Base-by-base conservation (phyloP, 805 yeast genomes). In the Candida hungchunana region DNA sequence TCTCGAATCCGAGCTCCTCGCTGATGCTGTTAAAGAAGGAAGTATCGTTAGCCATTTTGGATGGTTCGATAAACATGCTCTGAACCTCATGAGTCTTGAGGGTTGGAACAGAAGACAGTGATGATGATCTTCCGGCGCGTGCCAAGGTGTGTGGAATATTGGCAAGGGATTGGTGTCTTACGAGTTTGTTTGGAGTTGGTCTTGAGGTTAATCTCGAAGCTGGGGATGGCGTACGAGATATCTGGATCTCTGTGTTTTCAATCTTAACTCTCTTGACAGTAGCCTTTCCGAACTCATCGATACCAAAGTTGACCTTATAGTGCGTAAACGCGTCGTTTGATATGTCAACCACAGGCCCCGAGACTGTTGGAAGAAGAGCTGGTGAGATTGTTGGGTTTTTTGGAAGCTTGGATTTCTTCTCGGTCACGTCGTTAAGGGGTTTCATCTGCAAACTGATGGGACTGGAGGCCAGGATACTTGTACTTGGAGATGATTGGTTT, bases 231-330 rank as follows among this genome's bases (percentile, higher is more conserved):
- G n/a, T n/a, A n/a, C n/a, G n/a, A n/a, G 33, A 9, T 16, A 22
- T 14, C 27, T 13, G 8, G 27, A 9, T 9, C 27, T 25, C 14
- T 7, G 15, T 7, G 11, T 8, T 20, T 8, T 20, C 10, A 12
- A 33, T 32, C 27, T 37, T 42, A 3, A 36, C 39, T 25, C 43
- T 51, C 6, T 40, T 45, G 13, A 54, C 29, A 29, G 30, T 37
- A 3, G 59, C 59, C 26, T 47, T 47, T 6, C 59, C 59, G 20
- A 22, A 37, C 36, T 54, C 59, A 37, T 54, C 57, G 29, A 53
- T 37, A 16, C 39, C 34, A 29, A 54, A 37, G 14, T 40, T 26
- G 7, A 52, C 16, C 32, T 42, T 41, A 18, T 40, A 53, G n/a
- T n/a, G n/a, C n/a, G n/a, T n/a, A n/a, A n/a, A 31, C 18, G 12